Conservation (phyloP, 495 filamentous ascomycete species). For the Neurospora sp. region DNA sequence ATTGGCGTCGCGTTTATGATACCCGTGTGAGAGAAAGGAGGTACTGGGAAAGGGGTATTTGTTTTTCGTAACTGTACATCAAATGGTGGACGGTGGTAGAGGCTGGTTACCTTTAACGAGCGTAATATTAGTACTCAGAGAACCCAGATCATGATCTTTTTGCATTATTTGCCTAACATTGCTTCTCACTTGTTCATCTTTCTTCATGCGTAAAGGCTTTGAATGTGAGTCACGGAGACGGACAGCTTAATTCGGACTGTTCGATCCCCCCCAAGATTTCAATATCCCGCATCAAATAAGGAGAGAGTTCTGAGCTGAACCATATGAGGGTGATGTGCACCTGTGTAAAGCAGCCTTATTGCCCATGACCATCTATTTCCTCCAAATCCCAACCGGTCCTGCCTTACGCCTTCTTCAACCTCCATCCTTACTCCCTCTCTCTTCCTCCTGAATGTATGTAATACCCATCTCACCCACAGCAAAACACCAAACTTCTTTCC, state of each 20-base stretch:
- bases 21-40: background rate
- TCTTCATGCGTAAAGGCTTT: background rate
- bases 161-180: background rate
- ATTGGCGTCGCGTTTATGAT: background rate
- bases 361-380: too few species aligned
- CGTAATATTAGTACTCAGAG: background rate
- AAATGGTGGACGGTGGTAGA: background rate
- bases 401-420: too few species aligned
- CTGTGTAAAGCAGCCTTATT: too few species aligned
- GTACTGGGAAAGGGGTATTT: background rate
- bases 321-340: too few species aligned
- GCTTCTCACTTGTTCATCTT: background rate
- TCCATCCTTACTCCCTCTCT: too few species aligned
- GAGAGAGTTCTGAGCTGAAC: too few species aligned
- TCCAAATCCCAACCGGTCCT: too few species aligned
- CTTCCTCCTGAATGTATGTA: too few species aligned
- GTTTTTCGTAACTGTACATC: background rate
- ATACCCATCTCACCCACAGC: too few species aligned
- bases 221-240: background rate
- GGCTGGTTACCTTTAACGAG: background rate
- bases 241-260: background rate
- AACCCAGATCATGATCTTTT: background rate
- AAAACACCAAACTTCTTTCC: too few species aligned
- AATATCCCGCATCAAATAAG: too few species aligned
- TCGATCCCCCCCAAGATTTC: background rate